These are phyloP conservation scores for Hibiscus tridactylites DNA, from an alignment of 345 rosid species.

Conservation along the genomic window DNA sequence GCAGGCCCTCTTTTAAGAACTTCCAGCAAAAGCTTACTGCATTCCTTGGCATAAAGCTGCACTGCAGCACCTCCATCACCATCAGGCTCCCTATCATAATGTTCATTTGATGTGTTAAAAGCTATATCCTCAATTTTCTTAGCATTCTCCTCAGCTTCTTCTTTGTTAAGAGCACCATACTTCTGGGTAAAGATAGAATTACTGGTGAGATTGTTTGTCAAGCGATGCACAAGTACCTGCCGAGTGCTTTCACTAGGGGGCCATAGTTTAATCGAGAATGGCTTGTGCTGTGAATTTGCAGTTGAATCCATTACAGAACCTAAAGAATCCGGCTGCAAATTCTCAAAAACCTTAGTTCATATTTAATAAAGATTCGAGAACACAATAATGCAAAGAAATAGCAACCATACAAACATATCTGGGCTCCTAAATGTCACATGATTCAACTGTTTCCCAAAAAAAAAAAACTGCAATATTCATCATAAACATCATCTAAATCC, in stretches of 20 bases:
- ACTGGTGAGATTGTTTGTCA: conserved; percentile 56
- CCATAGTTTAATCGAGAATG: conserved; percentile 76
- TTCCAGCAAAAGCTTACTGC: conserved; percentile 80
- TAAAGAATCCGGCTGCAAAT: conserved; percentile 7
- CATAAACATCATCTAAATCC: not conserved
- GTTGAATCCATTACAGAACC: conserved; percentile 44
- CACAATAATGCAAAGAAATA: not conserved
- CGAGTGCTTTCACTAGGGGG: conserved; percentile 79
- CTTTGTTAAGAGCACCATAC: conserved; percentile 61
- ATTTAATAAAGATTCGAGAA: not conserved
- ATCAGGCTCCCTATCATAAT: conserved; percentile 84
- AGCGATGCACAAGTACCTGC: conserved; percentile 56
- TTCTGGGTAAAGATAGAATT: conserved; percentile 77
- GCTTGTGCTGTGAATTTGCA: conserved; percentile 44
- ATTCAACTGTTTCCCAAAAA: not conserved
- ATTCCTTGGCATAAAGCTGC: conserved; percentile 89
- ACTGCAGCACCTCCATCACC: conserved; percentile 95
- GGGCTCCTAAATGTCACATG: not conserved
- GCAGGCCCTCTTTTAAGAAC: conserved; percentile 63
- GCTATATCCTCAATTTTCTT: conserved; percentile 65
- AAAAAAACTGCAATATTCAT: not conserved
- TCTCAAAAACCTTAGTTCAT: not conserved
- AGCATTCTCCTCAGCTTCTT: conserved; percentile 77
- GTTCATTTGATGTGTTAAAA: conserved; percentile 49
- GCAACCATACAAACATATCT: not conserved